These are phyloP conservation scores for Nicotiana undulata DNA, from an alignment of 257 asterid genomes.

Conservation along the genomic window DNA sequence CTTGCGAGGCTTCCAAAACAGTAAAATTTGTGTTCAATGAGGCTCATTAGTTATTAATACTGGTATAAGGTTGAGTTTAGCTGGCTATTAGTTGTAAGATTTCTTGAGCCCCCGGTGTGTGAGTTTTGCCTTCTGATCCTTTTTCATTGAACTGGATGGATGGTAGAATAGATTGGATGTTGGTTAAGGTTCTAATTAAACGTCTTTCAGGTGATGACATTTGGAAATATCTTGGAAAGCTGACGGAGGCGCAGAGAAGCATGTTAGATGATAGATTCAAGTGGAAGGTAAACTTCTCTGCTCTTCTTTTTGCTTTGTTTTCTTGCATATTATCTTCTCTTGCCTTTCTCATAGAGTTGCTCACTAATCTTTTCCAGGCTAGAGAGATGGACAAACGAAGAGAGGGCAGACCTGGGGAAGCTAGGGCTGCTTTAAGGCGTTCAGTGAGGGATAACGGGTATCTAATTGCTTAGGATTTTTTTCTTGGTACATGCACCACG, in stretches of 20 bases:
- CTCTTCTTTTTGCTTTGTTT: neutral
- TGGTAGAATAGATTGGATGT: neutral
- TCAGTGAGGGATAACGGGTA: slow-evolving; percentile 97
- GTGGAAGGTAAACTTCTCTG: slow-evolving; percentile 64
- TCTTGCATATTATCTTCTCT: neutral
- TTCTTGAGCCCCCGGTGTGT: neutral
- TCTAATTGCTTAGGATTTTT: slow-evolving; percentile 10
- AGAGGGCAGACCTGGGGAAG: slow-evolving; percentile 97
- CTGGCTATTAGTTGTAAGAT: neutral
- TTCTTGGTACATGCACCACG: neutral
- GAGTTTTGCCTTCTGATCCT: neutral
- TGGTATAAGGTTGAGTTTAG: neutral
- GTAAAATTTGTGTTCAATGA: slow-evolving; percentile 3
- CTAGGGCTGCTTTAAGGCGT: slow-evolving; percentile 88
- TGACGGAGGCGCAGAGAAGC: slow-evolving; percentile 96
- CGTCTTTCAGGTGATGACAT: slow-evolving; percentile 78
- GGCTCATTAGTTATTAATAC: neutral
- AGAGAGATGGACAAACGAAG: slow-evolving; percentile 96
- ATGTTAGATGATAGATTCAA: slow-evolving; percentile 97
- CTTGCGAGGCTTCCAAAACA: no score
- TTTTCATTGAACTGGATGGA: neutral
- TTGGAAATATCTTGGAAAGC: slow-evolving; percentile 95
- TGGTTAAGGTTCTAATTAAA: slow-evolving; percentile 4
- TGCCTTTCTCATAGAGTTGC: neutral
- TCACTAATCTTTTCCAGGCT: slow-evolving; percentile 44